A percentile compares a stretch with the other conserved stretches of the same genome.
phyloP scores from a whole-genome alignment of 2,329 filamentous ascomycete genomes.

The Cordyceps fumosorosea region DNA sequence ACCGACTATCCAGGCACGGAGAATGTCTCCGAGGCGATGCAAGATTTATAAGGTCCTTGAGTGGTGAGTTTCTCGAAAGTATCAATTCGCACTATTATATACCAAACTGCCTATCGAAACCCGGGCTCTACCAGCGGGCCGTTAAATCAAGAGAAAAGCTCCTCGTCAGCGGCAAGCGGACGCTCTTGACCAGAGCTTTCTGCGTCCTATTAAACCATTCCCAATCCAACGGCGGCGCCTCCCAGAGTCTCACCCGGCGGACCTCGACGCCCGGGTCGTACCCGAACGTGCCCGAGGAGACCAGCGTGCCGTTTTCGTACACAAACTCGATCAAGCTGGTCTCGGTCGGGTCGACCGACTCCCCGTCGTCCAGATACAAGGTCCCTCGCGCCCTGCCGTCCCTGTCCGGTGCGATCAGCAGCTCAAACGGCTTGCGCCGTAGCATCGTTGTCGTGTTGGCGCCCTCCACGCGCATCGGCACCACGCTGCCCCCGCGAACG shows the following conservation, averaged over 20 bases:
- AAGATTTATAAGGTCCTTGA: background rate
- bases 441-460: conserved; percentile 58
- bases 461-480: conserved; percentile 48
- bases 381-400: background rate
- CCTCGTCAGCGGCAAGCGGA: background rate
- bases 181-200: background rate
- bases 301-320: background rate
- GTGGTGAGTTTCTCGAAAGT: no score
- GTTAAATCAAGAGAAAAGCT: background rate
- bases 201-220: background rate
- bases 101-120: no score
- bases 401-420: conserved; percentile 57
- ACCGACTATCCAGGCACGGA: no score
- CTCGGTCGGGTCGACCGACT: background rate
- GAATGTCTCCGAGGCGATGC: no score
- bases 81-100: no score
- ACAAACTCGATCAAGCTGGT: background rate
- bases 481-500: conserved; percentile 55
- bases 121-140: background rate
- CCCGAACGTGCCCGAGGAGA: background rate
- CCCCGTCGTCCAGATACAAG: background rate
- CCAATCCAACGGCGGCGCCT: background rate
- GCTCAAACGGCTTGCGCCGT: conserved; percentile 57
- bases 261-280: background rate
- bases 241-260: background rate